phyloP scores from a whole-genome alignment of 1,284 basidiomycete species.

The Ustilago sp. region DNA sequence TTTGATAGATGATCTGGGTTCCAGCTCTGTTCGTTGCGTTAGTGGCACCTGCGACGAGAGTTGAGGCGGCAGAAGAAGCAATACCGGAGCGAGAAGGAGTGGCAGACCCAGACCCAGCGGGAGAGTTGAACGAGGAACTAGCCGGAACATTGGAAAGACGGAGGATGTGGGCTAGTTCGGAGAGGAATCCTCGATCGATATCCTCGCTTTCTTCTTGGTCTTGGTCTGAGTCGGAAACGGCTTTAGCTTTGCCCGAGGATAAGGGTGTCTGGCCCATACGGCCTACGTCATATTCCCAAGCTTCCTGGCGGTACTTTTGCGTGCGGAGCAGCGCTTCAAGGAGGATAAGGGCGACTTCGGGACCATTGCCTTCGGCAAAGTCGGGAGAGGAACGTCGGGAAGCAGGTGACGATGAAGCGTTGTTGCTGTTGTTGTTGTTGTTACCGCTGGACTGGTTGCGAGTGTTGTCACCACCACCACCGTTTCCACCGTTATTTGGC shows the following conservation, averaged over 20 bases:
- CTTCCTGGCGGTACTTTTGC: constrained; percentile 77
- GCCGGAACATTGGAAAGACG: constrained; percentile 40
- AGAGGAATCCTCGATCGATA: constrained; percentile 49
- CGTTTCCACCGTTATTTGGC: background rate
- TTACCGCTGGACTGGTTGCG: constrained; percentile 9
- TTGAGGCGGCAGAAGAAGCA: constrained; percentile 22
- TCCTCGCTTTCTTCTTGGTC: constrained; percentile 22
- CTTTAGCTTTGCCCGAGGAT: constrained; percentile 25
- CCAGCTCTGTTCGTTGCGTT: constrained; percentile 37
- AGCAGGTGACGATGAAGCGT: constrained; percentile 27
- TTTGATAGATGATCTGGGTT: constrained; percentile 94
- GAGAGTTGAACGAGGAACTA: constrained; percentile 40
- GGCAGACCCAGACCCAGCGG: constrained; percentile 44
- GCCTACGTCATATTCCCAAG: constrained; percentile 70
- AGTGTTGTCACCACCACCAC: constrained; percentile 2
- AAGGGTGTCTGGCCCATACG: constrained; percentile 41
- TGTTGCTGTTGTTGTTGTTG: constrained; percentile 6
- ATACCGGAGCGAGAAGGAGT: constrained; percentile 39
- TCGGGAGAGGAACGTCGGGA: constrained; percentile 44
- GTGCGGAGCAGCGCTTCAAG: constrained; percentile 86
- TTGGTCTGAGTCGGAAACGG: constrained; percentile 22
- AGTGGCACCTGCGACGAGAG: constrained; percentile 41
- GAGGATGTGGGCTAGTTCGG: constrained; percentile 52
- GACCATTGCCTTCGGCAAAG: constrained; percentile 74
- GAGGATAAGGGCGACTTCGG: constrained; percentile 90